A percentile compares a stretch with the other conserved stretches of the same genome.
Conservation (phyloP, 2,329 filamentous ascomycete species). For the Sodiomyces alkalinus region DNA sequence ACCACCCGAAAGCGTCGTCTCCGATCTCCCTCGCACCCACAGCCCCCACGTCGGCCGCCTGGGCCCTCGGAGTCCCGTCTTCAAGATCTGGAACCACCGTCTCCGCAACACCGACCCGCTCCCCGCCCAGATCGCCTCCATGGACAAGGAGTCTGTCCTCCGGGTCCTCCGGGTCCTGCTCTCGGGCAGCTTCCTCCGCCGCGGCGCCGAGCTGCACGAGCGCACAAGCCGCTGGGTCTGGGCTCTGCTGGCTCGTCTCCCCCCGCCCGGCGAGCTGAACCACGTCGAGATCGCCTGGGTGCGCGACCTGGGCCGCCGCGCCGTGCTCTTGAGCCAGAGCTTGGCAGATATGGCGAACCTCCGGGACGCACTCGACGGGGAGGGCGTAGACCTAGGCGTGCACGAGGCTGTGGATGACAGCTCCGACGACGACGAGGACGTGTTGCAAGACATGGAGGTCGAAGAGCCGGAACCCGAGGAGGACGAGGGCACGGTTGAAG, state of each 20-base stretch:
- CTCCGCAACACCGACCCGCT: conserved; percentile 38
- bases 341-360: conserved; percentile 36
- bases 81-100: conserved; percentile 34
- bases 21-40: conserved; percentile 36
- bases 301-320: conserved; percentile 65
- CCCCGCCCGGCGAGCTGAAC: conserved; percentile 58
- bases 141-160: conserved; percentile 52
- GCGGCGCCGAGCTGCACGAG: conserved; percentile 42
- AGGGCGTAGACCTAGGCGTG: conserved; percentile 21
- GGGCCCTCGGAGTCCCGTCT: conserved; percentile 32
- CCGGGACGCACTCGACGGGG: conserved; percentile 24
- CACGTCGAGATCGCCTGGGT: conserved; percentile 63
- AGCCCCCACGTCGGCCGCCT: conserved; percentile 39
- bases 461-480: conserved; percentile 10
- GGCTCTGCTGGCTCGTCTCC: conserved; percentile 62
- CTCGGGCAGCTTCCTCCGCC: conserved; percentile 45
- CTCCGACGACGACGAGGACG: conserved; percentile 21
- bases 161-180: conserved; percentile 53
- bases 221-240: conserved; percentile 73
- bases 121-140: conserved; percentile 43
- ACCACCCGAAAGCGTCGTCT: conserved; percentile 36
- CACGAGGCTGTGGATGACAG: conserved; percentile 32
- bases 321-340: conserved; percentile 43
- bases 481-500: conserved; percentile 11
- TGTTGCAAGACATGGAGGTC: conserved; percentile 17